Evolutionary conservation across 352 stramenopile species (phyloP).

Genomic region (Phytophthora aleatoria): DNA sequence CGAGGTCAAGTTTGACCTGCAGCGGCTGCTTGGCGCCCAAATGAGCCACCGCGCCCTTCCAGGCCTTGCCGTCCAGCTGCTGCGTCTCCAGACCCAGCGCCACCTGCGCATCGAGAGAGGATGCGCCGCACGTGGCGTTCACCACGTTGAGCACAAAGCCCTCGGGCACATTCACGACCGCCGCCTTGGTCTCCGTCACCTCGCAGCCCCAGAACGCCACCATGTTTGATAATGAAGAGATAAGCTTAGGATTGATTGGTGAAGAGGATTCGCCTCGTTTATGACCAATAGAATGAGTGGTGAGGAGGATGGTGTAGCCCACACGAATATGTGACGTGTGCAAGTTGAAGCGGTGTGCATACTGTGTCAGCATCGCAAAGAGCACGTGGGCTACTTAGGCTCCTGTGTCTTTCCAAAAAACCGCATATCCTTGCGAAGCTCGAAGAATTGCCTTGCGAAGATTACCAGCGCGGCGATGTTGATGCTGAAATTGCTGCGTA

Average conservation of each 20-base stretch:
- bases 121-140: conserved; percentile 47
- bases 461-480: background rate
- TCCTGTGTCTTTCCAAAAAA: too few relatives aligned
- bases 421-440: too few relatives aligned
- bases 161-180: conserved; percentile 52
- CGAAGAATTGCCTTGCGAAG: background rate
- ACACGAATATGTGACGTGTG: conserved; percentile 26
- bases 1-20: conserved; percentile 83
- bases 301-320: conserved; percentile 30
- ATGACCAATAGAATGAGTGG: conserved; percentile 28
- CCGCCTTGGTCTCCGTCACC: conserved; percentile 63
- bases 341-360: conserved; percentile 10
- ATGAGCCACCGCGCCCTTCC: conserved; percentile 73
- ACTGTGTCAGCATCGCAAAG: too few relatives aligned
- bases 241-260: conserved; percentile 2
- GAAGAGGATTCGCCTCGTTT: conserved; percentile 6
- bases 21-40: conserved; percentile 53
- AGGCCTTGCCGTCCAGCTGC: conserved; percentile 64
- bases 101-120: conserved; percentile 32
- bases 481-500: too few relatives aligned
- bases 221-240: conserved; percentile 27
- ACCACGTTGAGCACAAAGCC: conserved; percentile 70
- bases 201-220: conserved; percentile 64
- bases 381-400: too few relatives aligned
- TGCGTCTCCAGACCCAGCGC: conserved; percentile 65